Evolutionary conservation across 2,329 filamentous ascomycete genomes (phyloP).

Genomic region (Aspergillus eucalypticola): DNA sequence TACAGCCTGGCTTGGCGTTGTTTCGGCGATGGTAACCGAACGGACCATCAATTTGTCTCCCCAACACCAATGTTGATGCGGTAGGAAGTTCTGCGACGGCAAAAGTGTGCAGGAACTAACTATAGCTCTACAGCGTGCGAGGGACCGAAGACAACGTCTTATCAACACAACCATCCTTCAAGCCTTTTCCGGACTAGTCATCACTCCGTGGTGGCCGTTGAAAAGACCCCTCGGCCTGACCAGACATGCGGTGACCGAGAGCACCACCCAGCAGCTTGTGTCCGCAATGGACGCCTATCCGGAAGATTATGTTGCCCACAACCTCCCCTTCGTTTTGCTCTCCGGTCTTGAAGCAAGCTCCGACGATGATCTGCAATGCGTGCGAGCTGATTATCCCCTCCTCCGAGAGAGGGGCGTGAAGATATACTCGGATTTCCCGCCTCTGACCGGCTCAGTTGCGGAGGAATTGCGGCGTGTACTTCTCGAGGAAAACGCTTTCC

Average conservation of each 20-base stretch:
- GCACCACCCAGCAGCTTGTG: constrained; percentile 23
- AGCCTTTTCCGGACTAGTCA: not conserved
- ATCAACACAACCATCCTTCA: not conserved
- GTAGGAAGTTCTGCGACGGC: not conserved
- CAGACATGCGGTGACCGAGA: constrained; percentile 38
- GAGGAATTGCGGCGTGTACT: constrained; percentile 67
- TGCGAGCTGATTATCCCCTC: constrained; percentile 49
- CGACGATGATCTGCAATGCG: constrained; percentile 33
- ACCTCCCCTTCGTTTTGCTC: constrained; percentile 79
- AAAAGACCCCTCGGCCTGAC: constrained; percentile 6
- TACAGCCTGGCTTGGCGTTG: constrained; percentile 9
- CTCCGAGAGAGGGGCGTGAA: constrained; percentile 60
- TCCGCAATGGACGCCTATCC: constrained; percentile 51
- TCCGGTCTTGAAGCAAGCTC: constrained; percentile 65
- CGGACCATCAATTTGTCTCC: not conserved
- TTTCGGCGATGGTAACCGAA: constrained; percentile 8
- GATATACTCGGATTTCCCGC: constrained; percentile 70
- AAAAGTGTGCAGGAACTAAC: not conserved
- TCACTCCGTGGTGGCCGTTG: constrained; percentile 1
- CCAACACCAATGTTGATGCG: not conserved
- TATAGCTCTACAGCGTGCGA: not conserved
- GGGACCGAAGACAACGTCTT: not conserved
- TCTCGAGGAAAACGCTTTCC: constrained; percentile 62
- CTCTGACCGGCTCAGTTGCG: constrained; percentile 65
- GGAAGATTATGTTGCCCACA: constrained; percentile 76